These are phyloP conservation scores for Geotrichum australiense DNA, from an alignment of 1,139 yeast genomes.

Conservation along the genomic window DNA sequence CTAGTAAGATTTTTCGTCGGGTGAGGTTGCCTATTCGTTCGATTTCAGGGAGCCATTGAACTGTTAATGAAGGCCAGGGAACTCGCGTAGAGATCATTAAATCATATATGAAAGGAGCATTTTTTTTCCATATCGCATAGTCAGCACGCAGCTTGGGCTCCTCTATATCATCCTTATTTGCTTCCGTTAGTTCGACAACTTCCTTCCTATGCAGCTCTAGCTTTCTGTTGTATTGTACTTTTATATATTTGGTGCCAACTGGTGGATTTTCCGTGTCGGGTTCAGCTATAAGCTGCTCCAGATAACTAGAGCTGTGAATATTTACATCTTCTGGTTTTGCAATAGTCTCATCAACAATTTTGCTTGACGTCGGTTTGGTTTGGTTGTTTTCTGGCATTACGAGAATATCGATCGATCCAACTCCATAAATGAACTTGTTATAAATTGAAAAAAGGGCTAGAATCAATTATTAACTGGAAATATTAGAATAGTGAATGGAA, in stretches of 20 bases:
- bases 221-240: background rate
- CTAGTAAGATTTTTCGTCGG: slow-evolving; percentile 45
- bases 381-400: too few species aligned
- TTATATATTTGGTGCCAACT: background rate
- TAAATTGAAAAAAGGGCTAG: too few species aligned
- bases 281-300: slow-evolving; percentile 10
- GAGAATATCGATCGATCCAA: too few species aligned
- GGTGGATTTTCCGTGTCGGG: background rate
- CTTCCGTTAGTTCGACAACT: slow-evolving; percentile 5
- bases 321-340: slow-evolving; percentile 12
- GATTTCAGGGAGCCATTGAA: slow-evolving; percentile 37
- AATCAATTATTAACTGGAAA: too few species aligned
- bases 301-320: slow-evolving; percentile 8
- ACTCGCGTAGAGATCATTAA: slow-evolving; percentile 61
- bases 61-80: slow-evolving; percentile 46
- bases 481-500: too few species aligned
- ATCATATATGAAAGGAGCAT: slow-evolving; percentile 80
- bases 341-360: too few species aligned
- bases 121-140: slow-evolving; percentile 88
- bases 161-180: slow-evolving; percentile 16
- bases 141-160: slow-evolving; percentile 35
- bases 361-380: too few species aligned
- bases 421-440: too few species aligned
- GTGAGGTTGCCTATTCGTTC: slow-evolving; percentile 24
- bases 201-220: background rate